A percentile compares a stretch with the other conserved stretches of the same genome.
Conservation (phyloP, 2,329 filamentous ascomycete species). For the Calonectria multiphialidica region DNA sequence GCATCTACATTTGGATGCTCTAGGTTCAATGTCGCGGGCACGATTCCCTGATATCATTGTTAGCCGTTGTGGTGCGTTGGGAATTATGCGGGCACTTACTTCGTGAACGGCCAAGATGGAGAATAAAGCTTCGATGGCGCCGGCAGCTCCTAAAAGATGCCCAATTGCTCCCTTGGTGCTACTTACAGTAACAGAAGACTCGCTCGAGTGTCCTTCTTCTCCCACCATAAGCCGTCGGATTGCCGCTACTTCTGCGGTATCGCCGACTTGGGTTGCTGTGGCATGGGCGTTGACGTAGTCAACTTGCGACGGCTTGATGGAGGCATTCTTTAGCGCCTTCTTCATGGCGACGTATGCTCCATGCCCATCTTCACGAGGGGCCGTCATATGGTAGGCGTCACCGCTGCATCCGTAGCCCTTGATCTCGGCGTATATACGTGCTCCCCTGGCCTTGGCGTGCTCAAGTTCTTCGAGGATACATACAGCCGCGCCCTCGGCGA, state of each 20-base stretch:
- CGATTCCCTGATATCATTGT: conserved; percentile 69
- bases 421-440: conserved; percentile 88
- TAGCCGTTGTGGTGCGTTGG: conserved; percentile 1
- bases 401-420: conserved; percentile 90
- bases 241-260: conserved; percentile 87
- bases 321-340: conserved; percentile 80
- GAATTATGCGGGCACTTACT: conserved; percentile 62
- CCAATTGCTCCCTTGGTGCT: conserved; percentile 95
- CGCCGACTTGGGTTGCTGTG: conserved; percentile 87
- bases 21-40: conserved; percentile 92
- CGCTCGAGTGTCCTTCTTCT: conserved; percentile 71
- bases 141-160: conserved; percentile 91
- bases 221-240: conserved; percentile 84
- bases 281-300: conserved; percentile 98
- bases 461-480: conserved; percentile 90
- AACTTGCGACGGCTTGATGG: conserved; percentile 75
- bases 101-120: conserved; percentile 82
- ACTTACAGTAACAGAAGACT: conserved; percentile 82
- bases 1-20: conserved; percentile 74
- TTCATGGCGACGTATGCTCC: conserved; percentile 90
- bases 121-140: conserved; percentile 91
- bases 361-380: conserved; percentile 83
- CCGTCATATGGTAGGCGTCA: conserved; percentile 94
- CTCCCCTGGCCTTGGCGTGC: conserved; percentile 84
- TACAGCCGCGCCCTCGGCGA: conserved; percentile 91